Base-by-base conservation (phyloP, 2,329 filamentous ascomycete species). In the Colletotrichum sp. region DNA sequence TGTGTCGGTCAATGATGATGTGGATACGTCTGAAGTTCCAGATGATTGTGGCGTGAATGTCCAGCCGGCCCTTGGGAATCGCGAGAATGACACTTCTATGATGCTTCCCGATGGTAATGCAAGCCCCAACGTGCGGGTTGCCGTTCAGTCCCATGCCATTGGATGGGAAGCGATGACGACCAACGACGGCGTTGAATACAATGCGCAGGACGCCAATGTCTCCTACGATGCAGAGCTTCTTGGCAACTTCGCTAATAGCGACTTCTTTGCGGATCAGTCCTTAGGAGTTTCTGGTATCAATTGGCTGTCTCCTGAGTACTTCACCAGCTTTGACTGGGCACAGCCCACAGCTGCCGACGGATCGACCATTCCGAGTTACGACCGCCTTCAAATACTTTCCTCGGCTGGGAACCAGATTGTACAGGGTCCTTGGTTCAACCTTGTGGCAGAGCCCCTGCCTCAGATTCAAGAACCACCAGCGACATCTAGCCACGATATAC, bases 251-350 rank as follows among this genome's bases (percentile, higher is more conserved):
- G 34, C 32, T 6, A 26, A 28, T 9, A 21, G 18, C n/a, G 58
- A 36, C 24, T 15, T 24, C 8, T 69, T 65, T 32, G 24, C 24
- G 18, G 32, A 62, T 18, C 58, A 69, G 32, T 32, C 30, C 8
- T 18, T 52, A 18, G 73, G 68, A 6, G 13, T 75, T 56, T 76
- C 73, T 10, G 36, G 36, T 6, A 60, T 76, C 30, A 76, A 76
- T 34, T 76, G 73, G 73, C 55, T 76, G 8, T 76, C 73, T 43
- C 73, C 73, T 15, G 43, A 72, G 30, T 61, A 72, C 26, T 71
- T 72, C 8, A 56, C 36, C 24, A 48, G 55, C 16, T 24, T 38
- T 28, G 71, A 73, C 32, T 69, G 55, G 36, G 60, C 12, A 65
- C 32, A 34, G 5, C 36, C 34, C 36, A 34, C 32, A 16, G 21